Evolutionary conservation across 768 basidiomycete species (phyloP), one percentile per base, ranked within the genome.

Genomic region (Leucosporidium creatinivorum): DNA sequence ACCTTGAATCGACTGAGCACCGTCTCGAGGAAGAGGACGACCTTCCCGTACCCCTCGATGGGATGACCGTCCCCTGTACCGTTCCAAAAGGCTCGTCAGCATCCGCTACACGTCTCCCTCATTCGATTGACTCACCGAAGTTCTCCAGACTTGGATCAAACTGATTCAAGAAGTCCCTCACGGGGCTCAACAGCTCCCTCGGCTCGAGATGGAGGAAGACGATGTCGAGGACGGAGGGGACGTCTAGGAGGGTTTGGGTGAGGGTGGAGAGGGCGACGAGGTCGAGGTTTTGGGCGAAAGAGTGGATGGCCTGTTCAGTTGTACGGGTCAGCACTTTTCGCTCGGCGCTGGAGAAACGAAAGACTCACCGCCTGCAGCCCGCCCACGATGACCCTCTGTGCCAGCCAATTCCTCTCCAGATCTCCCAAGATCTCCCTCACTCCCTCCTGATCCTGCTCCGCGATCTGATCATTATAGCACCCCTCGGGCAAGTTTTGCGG

Each of bases 11-110:
- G 65, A 7, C 49, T 17, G 10, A 63, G 54, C 19, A 65, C 63
- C 52, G 69, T 17, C 39, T 73, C 28, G 2, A 73, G 21, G 57
- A 69, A 65, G 12, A 68, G 30, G 9, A 67, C 63, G 4, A 73
- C 33, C 9, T 26, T 48, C 0, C 72, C 72, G 58, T 67, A 73
- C 10, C 66, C 59, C 49, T 73, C 72, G 10, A 63, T 64, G 0
- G 69, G 39, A 58, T 67, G 66, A 12, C 49, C 54, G 15, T 72
- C 67, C 26, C 58, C 70, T 72, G 61, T 17, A 2, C 3, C 5
- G 61, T 17, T 1, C 3, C 5, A 33, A 17, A 7, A 2, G 6
- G 8, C 6, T 44, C 39, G 10, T 44, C 39, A 44, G 39, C 18
- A 30, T 18, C 23, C 10, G 6, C 17, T 30, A 30, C 15, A 10